These are phyloP conservation scores for Lathyrus tuberosus DNA, from an alignment of 306 rosid genomes.

Conservation along the genomic window DNA sequence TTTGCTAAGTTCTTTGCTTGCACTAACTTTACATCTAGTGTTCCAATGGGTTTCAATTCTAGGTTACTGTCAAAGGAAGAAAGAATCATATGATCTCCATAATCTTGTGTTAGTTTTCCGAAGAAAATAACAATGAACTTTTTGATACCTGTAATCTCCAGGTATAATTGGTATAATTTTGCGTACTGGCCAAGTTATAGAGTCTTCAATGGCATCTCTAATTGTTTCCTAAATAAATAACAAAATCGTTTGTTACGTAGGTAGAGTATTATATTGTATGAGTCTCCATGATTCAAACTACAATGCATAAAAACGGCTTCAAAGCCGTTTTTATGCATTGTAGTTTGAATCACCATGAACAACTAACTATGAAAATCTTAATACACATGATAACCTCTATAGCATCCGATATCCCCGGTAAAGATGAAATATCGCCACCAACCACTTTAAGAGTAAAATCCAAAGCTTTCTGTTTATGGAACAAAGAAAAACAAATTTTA, in stretches of 20 bases:
- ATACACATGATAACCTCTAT: conserved; percentile 57
- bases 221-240: conserved; percentile 72
- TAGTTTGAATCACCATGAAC: too few relatives aligned
- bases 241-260: conserved; percentile 4
- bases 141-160: conserved; percentile 82
- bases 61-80: conserved; percentile 60
- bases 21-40: conserved; percentile 83
- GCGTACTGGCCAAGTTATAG: conserved; percentile 93
- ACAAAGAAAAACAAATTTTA: conserved; percentile 24
- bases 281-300: conserved; percentile 15
- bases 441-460: conserved; percentile 84
- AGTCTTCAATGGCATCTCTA: conserved; percentile 88
- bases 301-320: neutral
- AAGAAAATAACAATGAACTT: conserved; percentile 14
- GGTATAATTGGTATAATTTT: conserved; percentile 75
- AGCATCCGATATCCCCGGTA: conserved; percentile 86
- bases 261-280: conserved; percentile 8
- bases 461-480: conserved; percentile 70
- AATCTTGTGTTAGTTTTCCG: neutral
- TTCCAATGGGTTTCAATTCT: conserved; percentile 84
- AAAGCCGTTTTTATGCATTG: too few relatives aligned
- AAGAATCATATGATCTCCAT: neutral
- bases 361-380: conserved; percentile 7
- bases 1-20: conserved; percentile 80
- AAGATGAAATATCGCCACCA: conserved; percentile 79